These are phyloP conservation scores for Rhodamnia argentea DNA, from an alignment of 345 rosid genomes.

Conservation along the genomic window DNA sequence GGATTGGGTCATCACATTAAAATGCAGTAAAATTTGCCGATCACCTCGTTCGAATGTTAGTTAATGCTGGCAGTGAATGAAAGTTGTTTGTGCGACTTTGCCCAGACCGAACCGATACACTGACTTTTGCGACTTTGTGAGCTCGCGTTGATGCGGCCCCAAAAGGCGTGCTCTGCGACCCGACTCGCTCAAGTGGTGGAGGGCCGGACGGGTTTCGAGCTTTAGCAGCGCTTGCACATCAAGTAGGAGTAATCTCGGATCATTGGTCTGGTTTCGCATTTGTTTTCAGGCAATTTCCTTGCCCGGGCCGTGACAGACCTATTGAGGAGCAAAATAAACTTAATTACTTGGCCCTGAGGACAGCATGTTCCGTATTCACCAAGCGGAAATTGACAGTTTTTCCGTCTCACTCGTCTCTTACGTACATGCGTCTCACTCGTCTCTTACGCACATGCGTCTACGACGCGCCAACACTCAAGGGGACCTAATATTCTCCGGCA, in stretches of 20 bases:
- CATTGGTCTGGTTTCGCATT: neutral
- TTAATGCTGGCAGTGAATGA: neutral
- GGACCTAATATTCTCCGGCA: too few relatives aligned
- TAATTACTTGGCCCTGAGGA: neutral
- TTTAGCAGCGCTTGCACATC: neutral
- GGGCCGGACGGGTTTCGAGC: neutral
- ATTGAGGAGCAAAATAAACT: neutral
- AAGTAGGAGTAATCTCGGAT: neutral
- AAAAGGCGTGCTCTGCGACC: too few relatives aligned
- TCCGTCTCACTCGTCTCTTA: too few relatives aligned
- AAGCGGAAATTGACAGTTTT: too few relatives aligned
- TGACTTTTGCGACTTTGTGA: neutral
- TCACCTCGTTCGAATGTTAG: neutral
- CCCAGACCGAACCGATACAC: neutral
- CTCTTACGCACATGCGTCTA: too few relatives aligned
- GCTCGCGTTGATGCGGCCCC: too few relatives aligned
- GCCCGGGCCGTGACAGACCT: neutral
- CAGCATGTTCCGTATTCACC: neutral
- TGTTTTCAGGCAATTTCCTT: neutral
- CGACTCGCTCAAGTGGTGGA: neutral
- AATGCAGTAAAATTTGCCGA: neutral
- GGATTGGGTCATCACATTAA: too few relatives aligned
- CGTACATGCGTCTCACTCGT: too few relatives aligned
- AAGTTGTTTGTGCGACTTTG: neutral
- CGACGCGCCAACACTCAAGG: too few relatives aligned